Percentiles rank a stretch among this genome's conserved stretches.
Conservation (phyloP, 257 asterid species). For the Verbascum thapsus region DNA sequence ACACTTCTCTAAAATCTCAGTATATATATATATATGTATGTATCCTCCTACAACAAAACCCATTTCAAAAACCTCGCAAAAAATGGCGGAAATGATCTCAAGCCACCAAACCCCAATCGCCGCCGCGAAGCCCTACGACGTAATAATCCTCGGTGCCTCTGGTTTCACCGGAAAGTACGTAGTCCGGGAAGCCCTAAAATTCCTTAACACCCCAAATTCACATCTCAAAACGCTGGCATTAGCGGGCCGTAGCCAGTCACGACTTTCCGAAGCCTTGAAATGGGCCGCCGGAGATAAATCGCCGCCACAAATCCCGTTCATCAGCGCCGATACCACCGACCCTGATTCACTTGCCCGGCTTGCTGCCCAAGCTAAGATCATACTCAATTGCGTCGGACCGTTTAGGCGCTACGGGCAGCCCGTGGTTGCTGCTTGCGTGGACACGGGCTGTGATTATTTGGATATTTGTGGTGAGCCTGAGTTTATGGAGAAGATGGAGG, state of each 20-base stretch:
- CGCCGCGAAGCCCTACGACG: constrained; percentile 46
- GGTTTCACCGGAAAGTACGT: constrained; percentile 93
- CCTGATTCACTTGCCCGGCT: constrained; percentile 54
- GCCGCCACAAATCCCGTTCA: constrained; percentile 63
- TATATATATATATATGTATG: too few species aligned
- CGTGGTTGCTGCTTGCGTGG: constrained; percentile 81
- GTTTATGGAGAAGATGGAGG: constrained; percentile 89
- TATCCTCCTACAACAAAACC: neutral
- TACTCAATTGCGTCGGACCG: constrained; percentile 85
- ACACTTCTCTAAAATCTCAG: constrained; percentile 4
- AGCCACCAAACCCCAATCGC: neutral
- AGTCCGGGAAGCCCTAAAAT: constrained; percentile 80
- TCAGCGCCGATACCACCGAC: constrained; percentile 75
- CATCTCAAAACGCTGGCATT: constrained; percentile 69
- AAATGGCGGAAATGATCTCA: constrained; percentile 36
- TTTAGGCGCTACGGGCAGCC: constrained; percentile 80
- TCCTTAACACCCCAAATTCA: constrained; percentile 66
- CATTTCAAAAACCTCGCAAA: neutral
- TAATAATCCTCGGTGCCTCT: constrained; percentile 79
- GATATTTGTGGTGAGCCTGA: constrained; percentile 92
- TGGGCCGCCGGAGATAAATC: constrained; percentile 65
- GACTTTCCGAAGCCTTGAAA: constrained; percentile 61
- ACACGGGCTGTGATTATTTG: constrained; percentile 73
- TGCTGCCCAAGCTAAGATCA: constrained; percentile 60
- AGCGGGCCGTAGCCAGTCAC: constrained; percentile 73